Evolutionary conservation across 495 filamentous ascomycete genomes (phyloP), one percentile per base, ranked within the genome.

Genomic region (Chaetomium fimeti): DNA sequence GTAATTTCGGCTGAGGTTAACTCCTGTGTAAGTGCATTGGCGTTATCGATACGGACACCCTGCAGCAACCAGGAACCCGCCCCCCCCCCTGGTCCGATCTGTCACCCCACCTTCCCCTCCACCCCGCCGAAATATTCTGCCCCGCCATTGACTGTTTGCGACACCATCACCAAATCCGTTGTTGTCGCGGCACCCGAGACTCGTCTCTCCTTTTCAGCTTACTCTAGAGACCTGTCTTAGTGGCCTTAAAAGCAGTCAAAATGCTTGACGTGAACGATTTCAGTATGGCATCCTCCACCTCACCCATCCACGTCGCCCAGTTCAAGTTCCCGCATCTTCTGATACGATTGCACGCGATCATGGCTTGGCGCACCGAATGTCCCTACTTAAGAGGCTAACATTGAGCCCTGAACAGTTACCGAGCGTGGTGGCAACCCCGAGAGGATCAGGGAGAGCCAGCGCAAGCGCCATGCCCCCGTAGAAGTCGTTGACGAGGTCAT

Each of bases 401-500:
- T 84, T 68, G 89, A 91, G 70, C 92, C 92, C 77, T 87, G 13
- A 60, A 51, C 60, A 74, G 72, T 98, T 75, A 79, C 82, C 69
- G 90, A 96, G 71, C 88, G 91, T 64, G 94, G 93, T 67, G 95
- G 94, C 66, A 84, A 97, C 78, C 90, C 91, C 15, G 87, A 93
- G 63, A 85, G 84, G 76, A 94, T 98, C 77, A 90, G 88, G 74
- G 91, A 96, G 76, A 91, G 88, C 69, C 94, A 98, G 76, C 83
- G 87, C 69, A 86, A 84, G 68, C 89, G 95, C 61, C 83, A 85
- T 78, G 93, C 90, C 29, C 83, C 88, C 2, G 90, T 90, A 69
- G 88, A 90, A 72, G 83, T 83, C 28, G 94, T 98, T 38, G 95
- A 98, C 77, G 89, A 96, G 77, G 87, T 98, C 45, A 91, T 96